Evolutionary conservation across 2,329 filamentous ascomycete genomes (phyloP), one percentile per base, ranked within the genome.

Genomic region (Epichloe gansuensis): DNA sequence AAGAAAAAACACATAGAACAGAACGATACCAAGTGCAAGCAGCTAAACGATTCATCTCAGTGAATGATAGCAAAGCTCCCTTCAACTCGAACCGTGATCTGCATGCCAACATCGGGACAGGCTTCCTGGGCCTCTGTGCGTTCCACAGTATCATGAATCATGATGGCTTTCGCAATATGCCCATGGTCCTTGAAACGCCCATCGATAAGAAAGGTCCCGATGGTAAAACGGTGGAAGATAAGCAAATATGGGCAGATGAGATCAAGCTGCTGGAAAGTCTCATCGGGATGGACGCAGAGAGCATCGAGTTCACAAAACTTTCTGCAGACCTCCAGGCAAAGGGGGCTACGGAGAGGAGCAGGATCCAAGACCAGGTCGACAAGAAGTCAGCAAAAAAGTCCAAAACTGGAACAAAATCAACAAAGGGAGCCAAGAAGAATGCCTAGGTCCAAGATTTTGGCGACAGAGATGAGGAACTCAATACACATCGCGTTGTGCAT

Each of bases 1-100:
- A 21, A 21, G 2, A 21, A 21, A 27, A 27, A 27, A 27, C 2
- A 6, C 2, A 31, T 9, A 11, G 31, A 31, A 31, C 9, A 31
- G 9, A 31, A 31, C 9, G 31, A 31, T 11, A 31, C 9, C 31
- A 31, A 31, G 31, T 31, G 8, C 31, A 2, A 11, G 31, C 8
- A 31, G 13, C 48, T 51, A 21, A 47, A 47, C 31, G 34, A 25
- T 13, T 27, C 21, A 6, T 27, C 31, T 12, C 42, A 74, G 70
- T 98, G 42, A 98, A 98, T 66, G 93, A 98, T 69, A 94, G 87
- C 70, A 98, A 97, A 69, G 89, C 90, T 0, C 91, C 93, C 0
- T 74, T 95, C 34, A 75, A 70, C 42, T 93, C 88, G 38, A 80
- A 89, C 58, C 81, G 90, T 41, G 93, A 98, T 65, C 71, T 97